These are phyloP conservation scores for Lentinus polychrous DNA, from an alignment of 1,284 basidiomycete species.

Conservation along the genomic window DNA sequence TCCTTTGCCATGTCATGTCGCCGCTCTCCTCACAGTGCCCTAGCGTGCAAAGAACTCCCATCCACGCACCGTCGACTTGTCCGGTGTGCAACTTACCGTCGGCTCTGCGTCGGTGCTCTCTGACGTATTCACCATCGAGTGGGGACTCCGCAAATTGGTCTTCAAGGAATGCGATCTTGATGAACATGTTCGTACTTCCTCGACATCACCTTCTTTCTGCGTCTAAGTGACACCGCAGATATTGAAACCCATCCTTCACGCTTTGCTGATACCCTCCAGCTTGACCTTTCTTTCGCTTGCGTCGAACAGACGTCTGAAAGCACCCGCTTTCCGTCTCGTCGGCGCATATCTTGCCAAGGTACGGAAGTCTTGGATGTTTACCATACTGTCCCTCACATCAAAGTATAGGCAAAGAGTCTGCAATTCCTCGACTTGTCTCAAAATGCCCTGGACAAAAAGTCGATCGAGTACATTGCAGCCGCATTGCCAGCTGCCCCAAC, in stretches of 20 bases:
- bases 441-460: conserved; percentile 78
- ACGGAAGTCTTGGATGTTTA: conserved; percentile 14
- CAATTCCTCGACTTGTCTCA: conserved; percentile 88
- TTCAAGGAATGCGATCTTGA: conserved; percentile 78
- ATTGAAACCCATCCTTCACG: conserved; percentile 87
- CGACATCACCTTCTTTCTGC: conserved; percentile 2
- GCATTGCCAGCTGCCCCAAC: conserved; percentile 53
- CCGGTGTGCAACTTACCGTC: conserved; percentile 66
- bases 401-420: conserved; percentile 57
- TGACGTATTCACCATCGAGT: conserved; percentile 85
- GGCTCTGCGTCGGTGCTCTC: conserved; percentile 75
- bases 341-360: conserved; percentile 77
- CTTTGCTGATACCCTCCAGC: conserved; percentile 79
- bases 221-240: conserved; percentile 37
- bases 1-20: conserved; percentile 9
- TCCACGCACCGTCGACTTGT: conserved; percentile 71
- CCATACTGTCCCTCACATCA: conserved; percentile 2
- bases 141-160: conserved; percentile 78
- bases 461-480: conserved; percentile 76
- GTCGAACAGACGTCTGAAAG: conserved; percentile 79
- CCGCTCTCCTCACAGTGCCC: conserved; percentile 3
- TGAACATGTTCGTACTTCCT: conserved; percentile 51
- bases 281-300: conserved; percentile 83
- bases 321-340: conserved; percentile 74
- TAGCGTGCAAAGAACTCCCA: conserved; percentile 46